phyloP scores from a whole-genome alignment of 2,329 filamentous ascomycete species.

The Talaromyces verruculosus region DNA sequence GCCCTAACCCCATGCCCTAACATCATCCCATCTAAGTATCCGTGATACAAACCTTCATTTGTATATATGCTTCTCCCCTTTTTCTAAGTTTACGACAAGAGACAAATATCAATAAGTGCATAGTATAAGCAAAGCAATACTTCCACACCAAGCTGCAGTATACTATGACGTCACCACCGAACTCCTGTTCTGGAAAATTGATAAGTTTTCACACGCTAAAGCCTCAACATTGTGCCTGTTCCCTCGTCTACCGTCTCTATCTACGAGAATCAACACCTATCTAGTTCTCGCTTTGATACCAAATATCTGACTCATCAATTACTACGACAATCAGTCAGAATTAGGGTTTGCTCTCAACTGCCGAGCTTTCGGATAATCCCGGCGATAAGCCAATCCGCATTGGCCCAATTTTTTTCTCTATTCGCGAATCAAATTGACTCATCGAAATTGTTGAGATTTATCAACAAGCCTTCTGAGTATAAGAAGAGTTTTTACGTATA shows the following conservation, averaged over 20 bases:
- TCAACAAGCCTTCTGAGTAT: background rate
- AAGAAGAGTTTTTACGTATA: no score
- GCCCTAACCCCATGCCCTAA: constrained; percentile 5
- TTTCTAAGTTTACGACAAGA: no score
- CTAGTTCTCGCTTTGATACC: background rate
- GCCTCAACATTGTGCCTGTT: background rate
- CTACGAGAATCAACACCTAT: background rate
- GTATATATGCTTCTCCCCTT: no score
- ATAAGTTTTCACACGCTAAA: background rate
- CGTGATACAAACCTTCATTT: background rate
- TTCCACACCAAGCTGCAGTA: background rate
- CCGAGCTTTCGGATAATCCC: constrained; percentile 5
- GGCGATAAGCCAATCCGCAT: constrained; percentile 7
- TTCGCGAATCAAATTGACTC: constrained; percentile 11
- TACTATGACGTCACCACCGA: background rate
- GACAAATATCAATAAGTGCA: background rate
- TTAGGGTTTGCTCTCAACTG: background rate
- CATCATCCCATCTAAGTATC: background rate
- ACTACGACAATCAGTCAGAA: background rate
- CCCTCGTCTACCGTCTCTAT: background rate
- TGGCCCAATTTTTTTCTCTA: constrained; percentile 1
- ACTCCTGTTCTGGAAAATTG: background rate
- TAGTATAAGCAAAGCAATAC: background rate
- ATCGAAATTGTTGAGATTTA: background rate
- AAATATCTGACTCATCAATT: background rate